Evolutionary conservation across 257 asterid genomes (phyloP).

Genomic region (Ophiorrhiza pumila): DNA sequence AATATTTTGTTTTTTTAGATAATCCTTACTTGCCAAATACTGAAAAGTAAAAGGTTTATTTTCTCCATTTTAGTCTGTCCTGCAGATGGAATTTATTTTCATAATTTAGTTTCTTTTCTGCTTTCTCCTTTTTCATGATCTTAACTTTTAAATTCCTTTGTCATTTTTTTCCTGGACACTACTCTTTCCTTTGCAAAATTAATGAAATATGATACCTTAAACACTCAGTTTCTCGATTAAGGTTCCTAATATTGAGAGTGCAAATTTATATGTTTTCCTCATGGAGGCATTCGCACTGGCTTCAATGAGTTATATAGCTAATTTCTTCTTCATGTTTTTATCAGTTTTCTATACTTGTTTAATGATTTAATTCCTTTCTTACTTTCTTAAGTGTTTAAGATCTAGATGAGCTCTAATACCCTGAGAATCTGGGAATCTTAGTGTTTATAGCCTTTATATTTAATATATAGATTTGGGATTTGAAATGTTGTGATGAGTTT

Average conservation of each 20-base stretch:
- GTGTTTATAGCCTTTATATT: neutral
- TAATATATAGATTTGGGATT: neutral
- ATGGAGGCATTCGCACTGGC: neutral
- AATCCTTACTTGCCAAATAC: no score
- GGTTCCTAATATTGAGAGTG: neutral
- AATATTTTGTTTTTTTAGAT: no score
- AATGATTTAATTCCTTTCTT: no score
- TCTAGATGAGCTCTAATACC: no score
- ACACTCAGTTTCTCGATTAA: neutral
- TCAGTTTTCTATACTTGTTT: neutral
- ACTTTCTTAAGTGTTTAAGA: no score
- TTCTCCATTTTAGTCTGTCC: neutral
- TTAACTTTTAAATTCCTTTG: neutral
- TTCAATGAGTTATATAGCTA: neutral
- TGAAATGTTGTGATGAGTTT: neutral
- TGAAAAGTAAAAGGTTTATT: neutral
- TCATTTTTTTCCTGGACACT: no score
- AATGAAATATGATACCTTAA: neutral
- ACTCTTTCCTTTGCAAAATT: neutral
- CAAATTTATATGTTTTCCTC: neutral
- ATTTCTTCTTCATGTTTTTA: constrained; percentile 6
- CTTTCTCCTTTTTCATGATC: neutral
- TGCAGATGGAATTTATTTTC: neutral
- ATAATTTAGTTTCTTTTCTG: neutral
- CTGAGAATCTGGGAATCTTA: no score